A percentile compares a stretch with the other conserved stretches of the same genome.
Evolutionary conservation across 2,329 filamentous ascomycete genomes (phyloP).

Genomic region (Alternaria alternata): DNA sequence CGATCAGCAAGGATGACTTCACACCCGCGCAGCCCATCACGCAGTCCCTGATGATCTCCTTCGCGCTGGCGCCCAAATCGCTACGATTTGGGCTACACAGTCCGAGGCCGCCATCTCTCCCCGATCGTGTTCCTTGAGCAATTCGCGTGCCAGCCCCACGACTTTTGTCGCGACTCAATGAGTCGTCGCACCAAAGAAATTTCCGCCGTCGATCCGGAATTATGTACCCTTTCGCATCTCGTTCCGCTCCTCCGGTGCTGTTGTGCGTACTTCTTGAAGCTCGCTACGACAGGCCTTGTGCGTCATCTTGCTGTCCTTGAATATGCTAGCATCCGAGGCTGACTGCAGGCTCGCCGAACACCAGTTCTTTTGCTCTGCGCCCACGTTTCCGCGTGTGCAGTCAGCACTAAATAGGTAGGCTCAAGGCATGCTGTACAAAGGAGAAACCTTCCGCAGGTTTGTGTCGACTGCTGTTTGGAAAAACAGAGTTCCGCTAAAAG

Average conservation of each 20-base stretch:
- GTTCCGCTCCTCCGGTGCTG: constrained; percentile 26
- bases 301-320: constrained; percentile 12
- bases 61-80: constrained; percentile 22
- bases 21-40: constrained; percentile 16
- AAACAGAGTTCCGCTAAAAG: constrained; percentile 5
- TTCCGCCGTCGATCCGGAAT: constrained; percentile 24
- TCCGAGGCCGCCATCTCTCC: constrained; percentile 4
- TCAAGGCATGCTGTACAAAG: neutral
- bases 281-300: constrained; percentile 13
- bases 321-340: constrained; percentile 14
- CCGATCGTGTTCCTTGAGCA: constrained; percentile 9
- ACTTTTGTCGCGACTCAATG: constrained; percentile 21
- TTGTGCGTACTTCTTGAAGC: constrained; percentile 19
- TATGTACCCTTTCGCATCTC: constrained; percentile 17
- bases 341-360: constrained; percentile 4
- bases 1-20: constrained; percentile 34
- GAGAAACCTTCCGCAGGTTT: neutral
- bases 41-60: constrained; percentile 30
- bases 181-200: constrained; percentile 28
- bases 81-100: constrained; percentile 15
- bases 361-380: constrained; percentile 2
- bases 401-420: neutral
- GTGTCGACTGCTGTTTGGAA: neutral
- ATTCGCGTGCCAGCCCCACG: constrained; percentile 14
- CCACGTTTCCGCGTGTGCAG: neutral